phyloP scores from a whole-genome alignment of 805 yeast species.

The Peterozyma xylosa region DNA sequence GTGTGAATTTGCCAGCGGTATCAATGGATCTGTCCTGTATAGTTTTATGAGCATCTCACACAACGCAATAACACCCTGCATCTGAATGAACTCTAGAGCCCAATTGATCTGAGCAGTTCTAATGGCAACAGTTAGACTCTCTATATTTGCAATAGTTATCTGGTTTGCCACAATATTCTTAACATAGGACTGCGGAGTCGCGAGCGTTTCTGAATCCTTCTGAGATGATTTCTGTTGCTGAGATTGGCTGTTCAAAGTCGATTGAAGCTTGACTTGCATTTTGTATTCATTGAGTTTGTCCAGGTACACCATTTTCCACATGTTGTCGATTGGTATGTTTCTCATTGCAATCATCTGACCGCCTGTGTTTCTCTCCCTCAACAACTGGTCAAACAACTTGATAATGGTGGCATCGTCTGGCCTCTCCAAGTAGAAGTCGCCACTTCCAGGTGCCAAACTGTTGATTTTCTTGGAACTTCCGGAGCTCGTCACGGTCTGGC shows the following conservation, averaged over 20 bases:
- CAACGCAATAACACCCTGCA: constrained; percentile 86
- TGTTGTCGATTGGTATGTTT: background rate
- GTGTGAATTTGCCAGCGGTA: constrained; percentile 4
- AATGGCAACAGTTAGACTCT: constrained; percentile 82
- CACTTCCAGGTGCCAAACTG: too few relatives aligned
- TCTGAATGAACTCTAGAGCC: constrained; percentile 75
- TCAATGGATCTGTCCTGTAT: constrained; percentile 23
- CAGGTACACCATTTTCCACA: background rate
- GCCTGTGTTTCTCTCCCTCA: too few relatives aligned
- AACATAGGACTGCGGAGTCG: constrained; percentile 71
- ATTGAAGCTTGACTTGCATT: background rate
- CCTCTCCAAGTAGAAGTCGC: too few relatives aligned
- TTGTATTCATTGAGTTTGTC: background rate
- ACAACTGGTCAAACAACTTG: too few relatives aligned
- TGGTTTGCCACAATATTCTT: constrained; percentile 62
- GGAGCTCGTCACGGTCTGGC: too few relatives aligned
- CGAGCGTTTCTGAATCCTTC: constrained; percentile 6
- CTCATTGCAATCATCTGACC: background rate
- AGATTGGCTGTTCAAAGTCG: too few relatives aligned
- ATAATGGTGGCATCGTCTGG: too few relatives aligned
- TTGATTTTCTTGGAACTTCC: too few relatives aligned
- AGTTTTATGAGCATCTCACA: constrained; percentile 53
- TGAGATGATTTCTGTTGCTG: too few relatives aligned
- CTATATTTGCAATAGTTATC: constrained; percentile 63
- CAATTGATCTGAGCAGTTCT: constrained; percentile 74